A percentile compares a stretch with the other conserved stretches of the same genome.
Conservation (phyloP, 805 yeast species). For the Pichia nakasei region DNA sequence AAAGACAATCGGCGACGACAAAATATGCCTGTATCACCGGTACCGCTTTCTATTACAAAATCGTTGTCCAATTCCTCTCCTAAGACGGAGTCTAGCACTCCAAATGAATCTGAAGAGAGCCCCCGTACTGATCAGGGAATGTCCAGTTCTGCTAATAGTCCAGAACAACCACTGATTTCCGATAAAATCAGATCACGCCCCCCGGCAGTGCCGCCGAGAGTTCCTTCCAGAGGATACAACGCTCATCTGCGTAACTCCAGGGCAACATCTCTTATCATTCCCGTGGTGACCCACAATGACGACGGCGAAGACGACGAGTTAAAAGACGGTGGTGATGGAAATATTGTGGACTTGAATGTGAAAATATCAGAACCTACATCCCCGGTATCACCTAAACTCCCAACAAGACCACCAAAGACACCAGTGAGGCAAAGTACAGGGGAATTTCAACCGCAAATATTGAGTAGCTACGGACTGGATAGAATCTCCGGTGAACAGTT, state of each 20-base stretch:
- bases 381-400: conserved; percentile 1
- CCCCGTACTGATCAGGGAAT: too few relatives aligned
- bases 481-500: conserved; percentile 5
- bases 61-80: too few relatives aligned
- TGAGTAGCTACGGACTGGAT: conserved; percentile 10
- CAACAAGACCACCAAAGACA: conserved; percentile 1
- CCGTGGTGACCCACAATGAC: not conserved
- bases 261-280: conserved; percentile 5
- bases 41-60: too few relatives aligned
- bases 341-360: not conserved
- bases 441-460: not conserved
- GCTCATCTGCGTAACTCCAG: conserved; percentile 1
- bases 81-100: too few relatives aligned
- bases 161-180: not conserved
- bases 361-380: not conserved
- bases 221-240: not conserved
- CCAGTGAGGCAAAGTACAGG: not conserved
- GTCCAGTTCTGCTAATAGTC: too few relatives aligned
- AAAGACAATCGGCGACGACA: too few relatives aligned
- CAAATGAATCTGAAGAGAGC: too few relatives aligned
- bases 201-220: not conserved
- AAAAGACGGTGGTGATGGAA: not conserved
- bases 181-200: not conserved
- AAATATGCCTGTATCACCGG: too few relatives aligned
- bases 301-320: not conserved